A percentile compares a stretch with the other conserved stretches of the same genome.
These are phyloP conservation scores for Fraxinus xanthoxyloides DNA, from an alignment of 305 asterid species.

Conservation along the genomic window DNA sequence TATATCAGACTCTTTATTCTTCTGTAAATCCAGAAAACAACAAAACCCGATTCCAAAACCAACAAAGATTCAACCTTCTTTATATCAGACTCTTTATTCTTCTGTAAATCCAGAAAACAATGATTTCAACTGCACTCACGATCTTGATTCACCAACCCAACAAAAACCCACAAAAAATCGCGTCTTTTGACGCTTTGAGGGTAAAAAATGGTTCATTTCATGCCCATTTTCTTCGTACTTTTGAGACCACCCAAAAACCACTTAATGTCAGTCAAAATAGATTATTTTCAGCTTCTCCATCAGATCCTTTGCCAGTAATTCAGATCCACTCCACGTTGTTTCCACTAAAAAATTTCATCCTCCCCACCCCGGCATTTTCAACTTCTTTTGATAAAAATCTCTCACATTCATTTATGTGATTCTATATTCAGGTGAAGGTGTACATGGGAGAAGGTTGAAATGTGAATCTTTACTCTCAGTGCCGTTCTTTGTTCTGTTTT, in stretches of 20 bases:
- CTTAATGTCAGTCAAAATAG: constrained; percentile 29
- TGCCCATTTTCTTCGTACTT: constrained; percentile 25
- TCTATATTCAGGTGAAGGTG: constrained; percentile 45
- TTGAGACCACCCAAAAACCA: constrained; percentile 19
- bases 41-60: constrained; percentile 13
- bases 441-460: constrained; percentile 69
- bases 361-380: not conserved
- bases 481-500: no score
- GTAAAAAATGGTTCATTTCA: constrained; percentile 13
- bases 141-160: constrained; percentile 22
- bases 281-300: constrained; percentile 42
- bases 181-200: constrained; percentile 6
- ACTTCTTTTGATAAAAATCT: not conserved
- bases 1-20: no score
- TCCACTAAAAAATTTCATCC: no score
- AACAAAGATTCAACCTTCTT: constrained; percentile 24
- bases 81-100: constrained; percentile 24
- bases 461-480: no score
- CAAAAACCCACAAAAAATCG: constrained; percentile 29
- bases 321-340: constrained; percentile 31
- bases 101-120: constrained; percentile 25
- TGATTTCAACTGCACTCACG: constrained; percentile 22
- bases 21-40: no score
- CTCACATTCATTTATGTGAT: not conserved
- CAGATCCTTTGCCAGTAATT: constrained; percentile 24